Percentiles rank a stretch among this genome's conserved stretches.
phyloP scores from a whole-genome alignment of 176 grass and related monocot species.

The Aegilops longissima region DNA sequence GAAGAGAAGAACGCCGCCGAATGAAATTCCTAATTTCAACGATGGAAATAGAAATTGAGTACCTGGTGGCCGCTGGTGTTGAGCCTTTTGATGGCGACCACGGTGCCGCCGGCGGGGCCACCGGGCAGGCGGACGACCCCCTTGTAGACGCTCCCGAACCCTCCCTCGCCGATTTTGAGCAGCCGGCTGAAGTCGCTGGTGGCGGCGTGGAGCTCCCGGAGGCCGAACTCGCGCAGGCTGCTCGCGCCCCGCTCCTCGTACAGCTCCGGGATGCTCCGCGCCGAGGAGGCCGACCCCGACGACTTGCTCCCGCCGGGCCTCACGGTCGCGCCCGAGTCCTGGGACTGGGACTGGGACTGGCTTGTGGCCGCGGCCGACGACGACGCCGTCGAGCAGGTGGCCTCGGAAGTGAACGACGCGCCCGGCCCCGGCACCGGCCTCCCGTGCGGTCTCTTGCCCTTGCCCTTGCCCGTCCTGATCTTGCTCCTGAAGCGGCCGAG shows the following conservation, averaged over 20 bases:
- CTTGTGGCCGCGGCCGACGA: conserved; percentile 28
- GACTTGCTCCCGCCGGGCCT: conserved; percentile 39
- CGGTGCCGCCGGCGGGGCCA: conserved; percentile 46
- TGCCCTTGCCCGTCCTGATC: neutral
- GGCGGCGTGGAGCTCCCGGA: conserved; percentile 60
- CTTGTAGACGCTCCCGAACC: conserved; percentile 81
- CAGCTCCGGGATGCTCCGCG: conserved; percentile 67
- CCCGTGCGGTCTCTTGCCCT: conserved; percentile 13
- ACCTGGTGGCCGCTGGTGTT: conserved; percentile 71
- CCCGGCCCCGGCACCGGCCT: neutral
- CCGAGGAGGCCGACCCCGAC: conserved; percentile 52
- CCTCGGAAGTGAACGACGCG: neutral
- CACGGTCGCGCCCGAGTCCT: conserved; percentile 1
- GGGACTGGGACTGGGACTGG: conserved; percentile 41
- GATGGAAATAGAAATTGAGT: neutral
- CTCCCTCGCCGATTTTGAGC: conserved; percentile 77
- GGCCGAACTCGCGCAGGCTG: conserved; percentile 50
- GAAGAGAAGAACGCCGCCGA: too few species aligned
- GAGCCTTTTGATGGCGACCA: conserved; percentile 59
- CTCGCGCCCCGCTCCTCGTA: conserved; percentile 58
- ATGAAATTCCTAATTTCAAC: neutral
- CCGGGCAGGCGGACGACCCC: conserved; percentile 48
- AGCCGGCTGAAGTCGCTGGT: conserved; percentile 71
- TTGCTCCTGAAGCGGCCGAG: conserved; percentile 31
- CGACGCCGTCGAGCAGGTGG: conserved; percentile 10